A percentile compares a stretch with the other conserved stretches of the same genome.
Evolutionary conservation across 208 protist species (phyloP).

Genomic region (Acanthamoeba healyi): DNA sequence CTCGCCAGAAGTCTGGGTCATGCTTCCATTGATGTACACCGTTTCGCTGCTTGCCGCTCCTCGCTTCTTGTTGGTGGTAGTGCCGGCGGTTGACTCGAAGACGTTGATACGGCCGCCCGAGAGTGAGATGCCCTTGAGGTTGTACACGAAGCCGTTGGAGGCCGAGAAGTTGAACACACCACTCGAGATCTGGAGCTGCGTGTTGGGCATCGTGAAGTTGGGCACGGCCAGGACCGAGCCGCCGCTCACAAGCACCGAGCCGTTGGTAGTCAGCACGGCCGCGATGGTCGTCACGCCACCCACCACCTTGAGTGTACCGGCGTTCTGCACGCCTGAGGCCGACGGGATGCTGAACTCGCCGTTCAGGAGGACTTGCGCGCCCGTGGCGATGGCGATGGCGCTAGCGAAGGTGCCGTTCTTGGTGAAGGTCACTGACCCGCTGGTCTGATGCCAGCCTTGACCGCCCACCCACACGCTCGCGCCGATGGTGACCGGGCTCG

Average conservation of each 20-base stretch:
- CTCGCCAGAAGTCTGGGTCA: conserved; percentile 20
- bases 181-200: conserved; percentile 4
- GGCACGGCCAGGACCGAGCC: conserved; percentile 38
- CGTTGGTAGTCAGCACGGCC: conserved; percentile 18
- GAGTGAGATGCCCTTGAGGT: conserved; percentile 9
- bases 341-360: conserved; percentile 47
- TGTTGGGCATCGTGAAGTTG: conserved; percentile 62
- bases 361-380: conserved; percentile 3
- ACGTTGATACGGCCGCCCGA: conserved; percentile 46
- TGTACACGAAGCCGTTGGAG: conserved; percentile 47
- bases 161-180: conserved; percentile 51
- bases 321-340: conserved; percentile 2
- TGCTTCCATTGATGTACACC: not conserved
- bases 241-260: conserved; percentile 37
- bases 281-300: conserved; percentile 30
- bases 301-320: conserved; percentile 48
- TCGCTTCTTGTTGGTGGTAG: not conserved
- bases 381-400: conserved; percentile 10
- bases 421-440: conserved; percentile 24
- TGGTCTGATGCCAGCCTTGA: conserved; percentile 31
- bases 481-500: not conserved
- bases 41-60: not conserved
- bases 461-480: conserved; percentile 32
- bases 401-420: conserved; percentile 71
- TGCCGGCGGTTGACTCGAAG: not conserved